Percentiles rank a stretch among this genome's conserved stretches.
Conservation (phyloP, 805 yeast species). For the Kazachstania africana region DNA sequence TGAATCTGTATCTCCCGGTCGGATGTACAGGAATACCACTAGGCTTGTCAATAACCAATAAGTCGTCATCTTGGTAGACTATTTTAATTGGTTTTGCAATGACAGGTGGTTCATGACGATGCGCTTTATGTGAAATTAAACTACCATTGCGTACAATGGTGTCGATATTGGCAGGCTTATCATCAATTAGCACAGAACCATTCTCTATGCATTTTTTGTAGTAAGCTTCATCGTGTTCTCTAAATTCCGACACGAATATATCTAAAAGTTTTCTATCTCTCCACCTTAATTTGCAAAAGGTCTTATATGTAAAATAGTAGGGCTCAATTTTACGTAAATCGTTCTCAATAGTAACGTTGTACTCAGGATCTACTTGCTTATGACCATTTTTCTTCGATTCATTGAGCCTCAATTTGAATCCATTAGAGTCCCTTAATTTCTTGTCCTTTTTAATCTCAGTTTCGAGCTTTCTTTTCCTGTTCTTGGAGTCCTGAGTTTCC, state of each 20-base stretch:
- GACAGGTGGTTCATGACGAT: slow-evolving; percentile 85
- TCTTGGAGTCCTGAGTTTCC: slow-evolving; percentile 5
- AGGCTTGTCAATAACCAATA: slow-evolving; percentile 84
- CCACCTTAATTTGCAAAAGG: slow-evolving; percentile 88
- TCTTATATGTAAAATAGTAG: slow-evolving; percentile 77
- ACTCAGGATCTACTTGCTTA: slow-evolving; percentile 50
- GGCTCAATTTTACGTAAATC: slow-evolving; percentile 65
- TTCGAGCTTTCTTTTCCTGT: slow-evolving; percentile 4
- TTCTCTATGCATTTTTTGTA: slow-evolving; percentile 41
- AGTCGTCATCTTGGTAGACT: slow-evolving; percentile 58
- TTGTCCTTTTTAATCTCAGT: slow-evolving; percentile 4
- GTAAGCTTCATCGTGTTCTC: slow-evolving; percentile 61
- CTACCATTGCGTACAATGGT: slow-evolving; percentile 71
- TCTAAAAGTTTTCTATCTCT: slow-evolving; percentile 71
- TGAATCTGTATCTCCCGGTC: slow-evolving; percentile 69
- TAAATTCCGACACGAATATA: slow-evolving; percentile 68
- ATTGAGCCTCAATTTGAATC: slow-evolving; percentile 21
- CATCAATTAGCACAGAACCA: slow-evolving; percentile 68
- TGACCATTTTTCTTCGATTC: slow-evolving; percentile 27
- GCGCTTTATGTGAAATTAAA: slow-evolving; percentile 61
- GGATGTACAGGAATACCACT: slow-evolving; percentile 94
- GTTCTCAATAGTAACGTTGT: slow-evolving; percentile 46
- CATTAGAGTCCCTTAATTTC: slow-evolving; percentile 17
- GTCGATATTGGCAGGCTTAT: slow-evolving; percentile 48
- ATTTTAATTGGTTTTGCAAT: slow-evolving; percentile 43